A percentile compares a stretch with the other conserved stretches of the same genome.
These are phyloP conservation scores for Candolleomyces aberdarensis DNA, from an alignment of 768 basidiomycete genomes.

Conservation along the genomic window DNA sequence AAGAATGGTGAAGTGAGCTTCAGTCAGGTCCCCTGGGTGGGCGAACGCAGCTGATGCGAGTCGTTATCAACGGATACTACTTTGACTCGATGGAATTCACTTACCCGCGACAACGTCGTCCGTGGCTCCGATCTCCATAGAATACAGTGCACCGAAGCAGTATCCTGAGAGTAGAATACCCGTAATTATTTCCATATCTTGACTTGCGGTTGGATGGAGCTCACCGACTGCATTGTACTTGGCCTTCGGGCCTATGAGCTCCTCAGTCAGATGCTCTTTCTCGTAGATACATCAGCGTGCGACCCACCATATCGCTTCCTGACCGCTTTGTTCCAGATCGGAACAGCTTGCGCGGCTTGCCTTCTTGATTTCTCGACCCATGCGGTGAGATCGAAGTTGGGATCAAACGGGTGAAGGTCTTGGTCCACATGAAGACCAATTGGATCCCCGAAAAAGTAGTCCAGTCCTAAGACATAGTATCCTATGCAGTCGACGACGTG, in stretches of 20 bases:
- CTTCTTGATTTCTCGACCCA: constrained; percentile 39
- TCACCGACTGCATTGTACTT: constrained; percentile 36
- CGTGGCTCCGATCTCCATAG: constrained; percentile 42
- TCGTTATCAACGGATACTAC: neutral
- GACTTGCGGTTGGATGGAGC: neutral
- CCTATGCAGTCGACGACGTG: constrained; percentile 29
- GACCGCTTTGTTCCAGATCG: constrained; percentile 52
- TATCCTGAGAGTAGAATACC: constrained; percentile 30
- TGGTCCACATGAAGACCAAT: constrained; percentile 30
- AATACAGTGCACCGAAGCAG: constrained; percentile 56
- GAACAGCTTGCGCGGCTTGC: constrained; percentile 37
- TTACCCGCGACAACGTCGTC: constrained; percentile 47
- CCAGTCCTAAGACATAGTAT: constrained; percentile 54
- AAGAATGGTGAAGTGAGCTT: constrained; percentile 44
- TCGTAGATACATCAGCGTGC: neutral
- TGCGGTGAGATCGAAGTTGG: constrained; percentile 31
- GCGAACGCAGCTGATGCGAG: constrained; percentile 45
- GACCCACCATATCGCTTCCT: constrained; percentile 44
- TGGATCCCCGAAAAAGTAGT: constrained; percentile 63
- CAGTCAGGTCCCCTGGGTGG: constrained; percentile 49
- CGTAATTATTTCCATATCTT: neutral
- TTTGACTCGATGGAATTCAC: neutral
- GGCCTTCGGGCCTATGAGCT: constrained; percentile 20
- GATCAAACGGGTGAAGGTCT: constrained; percentile 16
- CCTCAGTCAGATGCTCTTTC: neutral